Evolutionary conservation across 805 yeast species (phyloP).

Genomic region (Saccharomycopsis vini): DNA sequence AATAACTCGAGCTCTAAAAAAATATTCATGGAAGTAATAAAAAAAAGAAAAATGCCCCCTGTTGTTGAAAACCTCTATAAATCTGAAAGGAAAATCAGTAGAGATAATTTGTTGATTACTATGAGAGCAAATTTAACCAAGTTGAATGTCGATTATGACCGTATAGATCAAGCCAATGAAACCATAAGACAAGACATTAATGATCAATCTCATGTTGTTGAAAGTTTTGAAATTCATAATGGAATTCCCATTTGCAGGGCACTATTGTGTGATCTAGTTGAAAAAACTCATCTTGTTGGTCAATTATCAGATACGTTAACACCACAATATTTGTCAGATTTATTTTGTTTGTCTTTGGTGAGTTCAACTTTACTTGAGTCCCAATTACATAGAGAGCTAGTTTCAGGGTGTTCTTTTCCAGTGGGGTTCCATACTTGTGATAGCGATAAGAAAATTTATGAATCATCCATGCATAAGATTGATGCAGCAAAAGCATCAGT

Average conservation of each 20-base stretch:
- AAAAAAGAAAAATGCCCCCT: slow-evolving; percentile 19
- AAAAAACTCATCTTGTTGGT: slow-evolving; percentile 37
- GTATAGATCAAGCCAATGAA: slow-evolving; percentile 4
- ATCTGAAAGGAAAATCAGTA: neutral
- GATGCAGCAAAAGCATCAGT: slow-evolving; percentile 37
- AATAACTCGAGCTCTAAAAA: neutral
- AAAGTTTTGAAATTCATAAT: slow-evolving; percentile 29
- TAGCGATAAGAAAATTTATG: neutral
- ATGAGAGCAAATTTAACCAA: slow-evolving; percentile 33
- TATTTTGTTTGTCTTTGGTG: slow-evolving; percentile 36
- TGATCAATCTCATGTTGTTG: slow-evolving; percentile 18
- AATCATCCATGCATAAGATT: slow-evolving; percentile 22
- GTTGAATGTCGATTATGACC: slow-evolving; percentile 21
- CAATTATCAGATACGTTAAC: slow-evolving; percentile 39
- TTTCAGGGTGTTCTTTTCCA: slow-evolving; percentile 42
- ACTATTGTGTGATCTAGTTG: slow-evolving; percentile 32
- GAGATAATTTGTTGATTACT: slow-evolving; percentile 3
- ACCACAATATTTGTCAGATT: slow-evolving; percentile 42
- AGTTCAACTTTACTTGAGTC: slow-evolving; percentile 38
- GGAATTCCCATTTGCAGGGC: slow-evolving; percentile 36
- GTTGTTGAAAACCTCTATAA: neutral
- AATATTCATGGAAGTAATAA: no score
- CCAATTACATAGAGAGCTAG: slow-evolving; percentile 41
- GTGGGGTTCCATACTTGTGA: slow-evolving; percentile 33
- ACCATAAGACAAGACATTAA: no score